These are phyloP conservation scores for Schizopora paradoxa DNA, from an alignment of 1,284 basidiomycete genomes.

Conservation along the genomic window DNA sequence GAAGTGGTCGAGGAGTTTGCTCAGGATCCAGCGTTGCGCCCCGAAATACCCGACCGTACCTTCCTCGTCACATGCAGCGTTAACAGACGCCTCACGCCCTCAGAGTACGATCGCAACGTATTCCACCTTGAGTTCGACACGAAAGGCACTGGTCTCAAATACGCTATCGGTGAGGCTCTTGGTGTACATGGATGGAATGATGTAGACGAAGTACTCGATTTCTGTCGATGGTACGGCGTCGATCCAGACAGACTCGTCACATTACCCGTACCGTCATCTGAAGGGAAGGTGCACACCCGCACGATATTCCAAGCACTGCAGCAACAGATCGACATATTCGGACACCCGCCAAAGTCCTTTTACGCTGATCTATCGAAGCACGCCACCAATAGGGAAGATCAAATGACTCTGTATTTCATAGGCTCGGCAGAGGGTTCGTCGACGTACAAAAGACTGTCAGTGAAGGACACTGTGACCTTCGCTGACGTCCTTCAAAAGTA, in stretches of 20 bases:
- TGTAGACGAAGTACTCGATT: slow-evolving; percentile 79
- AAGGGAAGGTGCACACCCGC: slow-evolving; percentile 71
- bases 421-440: slow-evolving; percentile 86
- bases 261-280: slow-evolving; percentile 64
- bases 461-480: slow-evolving; percentile 94
- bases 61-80: slow-evolving; percentile 92
- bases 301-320: slow-evolving; percentile 95
- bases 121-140: slow-evolving; percentile 99
- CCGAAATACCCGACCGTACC: slow-evolving; percentile 86
- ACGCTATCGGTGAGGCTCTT: slow-evolving; percentile 94
- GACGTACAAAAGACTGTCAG: slow-evolving; percentile 93
- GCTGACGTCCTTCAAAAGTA: slow-evolving; percentile 84
- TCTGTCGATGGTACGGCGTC: slow-evolving; percentile 89
- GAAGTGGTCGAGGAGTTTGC: slow-evolving; percentile 41
- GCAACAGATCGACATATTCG: slow-evolving; percentile 96
- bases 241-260: slow-evolving; percentile 80
- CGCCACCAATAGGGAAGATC: slow-evolving; percentile 71
- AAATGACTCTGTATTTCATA: slow-evolving; percentile 86
- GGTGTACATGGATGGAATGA: slow-evolving; percentile 99
- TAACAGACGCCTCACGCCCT: slow-evolving; percentile 90
- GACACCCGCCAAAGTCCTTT: slow-evolving; percentile 93
- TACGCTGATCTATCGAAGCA: slow-evolving; percentile 83
- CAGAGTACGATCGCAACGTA: slow-evolving; percentile 96
- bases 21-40: slow-evolving; percentile 69
- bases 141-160: slow-evolving; percentile 87